These are phyloP conservation scores for Ascochyta lentis DNA, from an alignment of 2,329 filamentous ascomycete species.

Conservation along the genomic window DNA sequence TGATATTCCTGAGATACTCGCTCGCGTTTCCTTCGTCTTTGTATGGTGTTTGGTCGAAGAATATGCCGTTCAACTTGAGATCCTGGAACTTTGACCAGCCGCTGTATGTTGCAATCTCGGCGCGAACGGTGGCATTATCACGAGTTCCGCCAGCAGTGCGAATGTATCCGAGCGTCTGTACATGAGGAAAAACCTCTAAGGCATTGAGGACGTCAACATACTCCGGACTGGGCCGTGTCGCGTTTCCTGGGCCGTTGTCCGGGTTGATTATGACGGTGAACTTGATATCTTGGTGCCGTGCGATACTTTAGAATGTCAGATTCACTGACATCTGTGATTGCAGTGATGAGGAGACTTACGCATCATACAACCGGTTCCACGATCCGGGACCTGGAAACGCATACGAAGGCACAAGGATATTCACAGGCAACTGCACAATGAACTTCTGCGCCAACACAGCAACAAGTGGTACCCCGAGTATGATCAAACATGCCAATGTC, in stretches of 20 bases:
- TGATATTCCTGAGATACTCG: slow-evolving; percentile 34
- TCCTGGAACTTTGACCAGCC: slow-evolving; percentile 51
- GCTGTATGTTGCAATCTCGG: slow-evolving; percentile 57
- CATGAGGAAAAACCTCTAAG: slow-evolving; percentile 54
- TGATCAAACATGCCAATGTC: slow-evolving; percentile 24
- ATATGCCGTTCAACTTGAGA: slow-evolving; percentile 54
- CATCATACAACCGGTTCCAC: slow-evolving; percentile 39
- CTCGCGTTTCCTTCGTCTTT: slow-evolving; percentile 13
- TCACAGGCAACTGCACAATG: slow-evolving; percentile 30
- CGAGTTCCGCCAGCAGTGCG: slow-evolving; percentile 53
- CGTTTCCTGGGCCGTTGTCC: slow-evolving; percentile 52
- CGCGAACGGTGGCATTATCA: slow-evolving; percentile 22
- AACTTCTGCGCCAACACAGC: slow-evolving; percentile 31
- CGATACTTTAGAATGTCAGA: slow-evolving; percentile 17
- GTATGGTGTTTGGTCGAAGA: slow-evolving; percentile 58
- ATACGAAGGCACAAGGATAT: slow-evolving; percentile 57
- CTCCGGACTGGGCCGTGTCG: slow-evolving; percentile 49
- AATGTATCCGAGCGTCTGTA: slow-evolving; percentile 59
- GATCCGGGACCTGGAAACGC: slow-evolving; percentile 53
- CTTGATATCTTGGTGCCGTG: slow-evolving; percentile 47
- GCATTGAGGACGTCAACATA: slow-evolving; percentile 53
- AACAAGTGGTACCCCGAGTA: slow-evolving; percentile 29
- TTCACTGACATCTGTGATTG: neutral
- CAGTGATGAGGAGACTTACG: slow-evolving; percentile 18
- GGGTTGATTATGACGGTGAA: slow-evolving; percentile 61